Evolutionary conservation across 306 rosid species (phyloP).

Genomic region (Betula pendula): DNA sequence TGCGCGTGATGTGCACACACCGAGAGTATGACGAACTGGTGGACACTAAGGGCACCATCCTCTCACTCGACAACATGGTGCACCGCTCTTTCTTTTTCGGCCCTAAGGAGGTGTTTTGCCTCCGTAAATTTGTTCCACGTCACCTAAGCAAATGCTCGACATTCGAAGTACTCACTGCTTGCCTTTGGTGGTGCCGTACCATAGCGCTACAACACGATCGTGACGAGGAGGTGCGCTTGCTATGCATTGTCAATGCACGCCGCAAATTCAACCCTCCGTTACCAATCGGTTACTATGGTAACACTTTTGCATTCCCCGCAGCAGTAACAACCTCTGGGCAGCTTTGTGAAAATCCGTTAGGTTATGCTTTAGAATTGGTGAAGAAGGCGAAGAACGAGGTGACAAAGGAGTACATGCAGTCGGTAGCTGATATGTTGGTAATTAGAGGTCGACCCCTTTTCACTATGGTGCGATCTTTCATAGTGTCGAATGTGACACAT

Average conservation of each 20-base stretch:
- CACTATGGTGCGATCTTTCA: conserved; percentile 39
- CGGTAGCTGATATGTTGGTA: conserved; percentile 53
- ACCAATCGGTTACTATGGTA: conserved; percentile 38
- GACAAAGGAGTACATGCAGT: conserved; percentile 47
- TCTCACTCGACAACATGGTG: conserved; percentile 46
- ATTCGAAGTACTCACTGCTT: conserved; percentile 37
- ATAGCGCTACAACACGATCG: conserved; percentile 18
- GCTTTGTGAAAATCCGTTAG: conserved; percentile 7
- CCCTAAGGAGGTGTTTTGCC: conserved; percentile 36
- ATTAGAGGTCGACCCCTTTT: conserved; percentile 45
- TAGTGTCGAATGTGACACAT: conserved; percentile 53
- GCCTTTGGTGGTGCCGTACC: conserved; percentile 34
- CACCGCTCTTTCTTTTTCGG: conserved; percentile 58
- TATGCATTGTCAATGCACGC: conserved; percentile 17
- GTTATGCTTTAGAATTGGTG: conserved; percentile 33
- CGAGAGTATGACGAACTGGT: conserved; percentile 45
- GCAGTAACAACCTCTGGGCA: background rate
- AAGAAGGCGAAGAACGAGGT: conserved; percentile 25
- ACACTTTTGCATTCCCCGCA: conserved; percentile 13
- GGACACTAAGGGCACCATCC: conserved; percentile 44
- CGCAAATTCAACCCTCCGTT: background rate
- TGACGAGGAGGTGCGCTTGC: conserved; percentile 14
- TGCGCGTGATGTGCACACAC: conserved; percentile 39
- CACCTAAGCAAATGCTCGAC: conserved; percentile 19
- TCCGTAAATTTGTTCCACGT: conserved; percentile 36